These are phyloP conservation scores for Candida montana DNA, from an alignment of 805 yeast species.

Conservation along the genomic window DNA sequence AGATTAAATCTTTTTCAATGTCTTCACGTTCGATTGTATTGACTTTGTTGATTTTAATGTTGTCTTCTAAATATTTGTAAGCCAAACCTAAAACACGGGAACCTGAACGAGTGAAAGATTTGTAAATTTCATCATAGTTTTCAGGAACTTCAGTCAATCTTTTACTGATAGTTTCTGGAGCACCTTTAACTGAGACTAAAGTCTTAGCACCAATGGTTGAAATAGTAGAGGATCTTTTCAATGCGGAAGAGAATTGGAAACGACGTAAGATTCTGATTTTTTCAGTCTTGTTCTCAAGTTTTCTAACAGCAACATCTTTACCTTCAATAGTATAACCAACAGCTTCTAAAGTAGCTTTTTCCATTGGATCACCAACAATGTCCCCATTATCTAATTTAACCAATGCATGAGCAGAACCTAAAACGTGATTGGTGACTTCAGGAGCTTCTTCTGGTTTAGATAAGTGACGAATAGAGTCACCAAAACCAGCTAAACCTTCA, in stretches of 20 bases:
- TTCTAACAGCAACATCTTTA: conserved; percentile 63
- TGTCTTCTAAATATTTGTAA: conserved; percentile 60
- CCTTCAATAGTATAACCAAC: conserved; percentile 79
- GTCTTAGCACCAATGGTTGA: conserved; percentile 52
- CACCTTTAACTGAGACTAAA: conserved; percentile 91
- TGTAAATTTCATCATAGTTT: conserved; percentile 78
- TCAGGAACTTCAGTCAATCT: conserved; percentile 71
- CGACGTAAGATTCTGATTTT: conserved; percentile 78
- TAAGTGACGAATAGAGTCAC: conserved; percentile 47
- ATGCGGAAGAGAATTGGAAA: conserved; percentile 93
- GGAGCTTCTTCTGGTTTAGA: conserved; percentile 59
- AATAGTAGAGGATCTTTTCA: conserved; percentile 90
- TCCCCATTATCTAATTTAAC: conserved; percentile 95
- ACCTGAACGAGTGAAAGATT: conserved; percentile 90
- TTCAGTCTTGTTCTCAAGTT: conserved; percentile 28
- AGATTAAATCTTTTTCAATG: conserved; percentile 67
- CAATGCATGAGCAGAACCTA: conserved; percentile 95
- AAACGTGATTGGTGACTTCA: conserved; percentile 56
- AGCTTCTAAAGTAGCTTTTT: conserved; percentile 87
- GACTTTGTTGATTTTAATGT: conserved; percentile 42
- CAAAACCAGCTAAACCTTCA: conserved; percentile 91
- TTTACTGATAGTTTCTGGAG: conserved; percentile 88
- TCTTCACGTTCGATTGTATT: conserved; percentile 65
- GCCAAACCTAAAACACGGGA: conserved; percentile 96
- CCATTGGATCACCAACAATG: conserved; percentile 99